Conservation (phyloP, 2,329 filamentous ascomycete species). For the Parafenestella ontariensis region DNA sequence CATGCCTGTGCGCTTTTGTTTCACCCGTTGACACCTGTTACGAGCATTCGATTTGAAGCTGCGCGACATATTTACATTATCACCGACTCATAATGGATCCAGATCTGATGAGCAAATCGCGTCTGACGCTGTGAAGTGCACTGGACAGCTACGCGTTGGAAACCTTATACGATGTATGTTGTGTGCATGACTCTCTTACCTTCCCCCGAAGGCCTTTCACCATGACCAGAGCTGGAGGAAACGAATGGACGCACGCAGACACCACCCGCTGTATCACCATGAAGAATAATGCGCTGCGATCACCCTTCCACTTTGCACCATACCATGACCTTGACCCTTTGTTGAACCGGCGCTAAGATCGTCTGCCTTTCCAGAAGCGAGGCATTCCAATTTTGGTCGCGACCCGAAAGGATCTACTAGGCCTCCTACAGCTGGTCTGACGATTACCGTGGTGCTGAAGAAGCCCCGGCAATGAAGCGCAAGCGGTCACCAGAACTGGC, state of each 20-base stretch:
- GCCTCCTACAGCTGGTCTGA: constrained; percentile 2
- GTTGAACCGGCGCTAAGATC: not conserved
- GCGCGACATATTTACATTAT: not conserved
- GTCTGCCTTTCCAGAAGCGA: not conserved
- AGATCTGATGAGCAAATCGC: constrained; percentile 16
- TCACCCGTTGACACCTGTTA: constrained; percentile 1
- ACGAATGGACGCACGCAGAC: no score
- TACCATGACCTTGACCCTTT: not conserved
- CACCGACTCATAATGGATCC: constrained; percentile 23
- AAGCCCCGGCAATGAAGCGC: constrained; percentile 24
- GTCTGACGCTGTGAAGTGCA: constrained; percentile 21
- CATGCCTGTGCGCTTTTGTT: not conserved
- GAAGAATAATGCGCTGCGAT: no score
- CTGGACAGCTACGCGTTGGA: constrained; percentile 10
- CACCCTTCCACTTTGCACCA: not conserved
- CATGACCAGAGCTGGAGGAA: not conserved
- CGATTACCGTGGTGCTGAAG: not conserved
- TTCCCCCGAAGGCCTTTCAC: not conserved
- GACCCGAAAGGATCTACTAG: not conserved
- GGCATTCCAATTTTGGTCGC: not conserved
- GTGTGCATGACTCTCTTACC: not conserved
- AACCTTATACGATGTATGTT: constrained; percentile 21
- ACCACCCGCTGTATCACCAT: no score
- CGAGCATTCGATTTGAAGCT: not conserved
- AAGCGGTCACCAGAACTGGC: constrained; percentile 21